phyloP scores from a whole-genome alignment of 2,329 filamentous ascomycete species.

The Zasmidium cellare region DNA sequence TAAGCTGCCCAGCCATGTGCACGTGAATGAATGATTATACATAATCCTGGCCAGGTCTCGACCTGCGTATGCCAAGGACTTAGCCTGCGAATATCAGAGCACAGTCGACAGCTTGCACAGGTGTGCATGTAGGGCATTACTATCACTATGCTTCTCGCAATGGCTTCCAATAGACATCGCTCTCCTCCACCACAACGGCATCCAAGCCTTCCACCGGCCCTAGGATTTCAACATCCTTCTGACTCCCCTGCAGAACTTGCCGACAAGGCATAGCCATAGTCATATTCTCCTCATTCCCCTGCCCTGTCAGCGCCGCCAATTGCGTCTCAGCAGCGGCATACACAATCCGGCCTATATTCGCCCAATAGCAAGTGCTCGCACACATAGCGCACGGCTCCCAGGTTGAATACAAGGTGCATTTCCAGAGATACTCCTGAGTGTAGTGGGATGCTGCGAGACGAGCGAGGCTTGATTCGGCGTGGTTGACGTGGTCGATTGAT shows the following conservation, averaged over 20 bases:
- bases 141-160: not conserved
- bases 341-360: conserved; percentile 54
- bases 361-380: conserved; percentile 51
- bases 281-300: conserved; percentile 53
- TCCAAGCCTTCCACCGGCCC: conserved; percentile 51
- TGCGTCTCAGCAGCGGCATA: conserved; percentile 53
- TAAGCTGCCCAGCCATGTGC: too few relatives aligned
- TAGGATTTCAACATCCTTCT: conserved; percentile 52
- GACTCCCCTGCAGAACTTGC: conserved; percentile 48
- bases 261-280: conserved; percentile 53
- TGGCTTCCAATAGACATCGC: conserved; percentile 46
- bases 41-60: too few relatives aligned
- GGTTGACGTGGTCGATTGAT: conserved; percentile 55
- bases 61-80: too few relatives aligned
- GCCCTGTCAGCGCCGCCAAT: conserved; percentile 47
- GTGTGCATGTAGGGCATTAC: too few relatives aligned
- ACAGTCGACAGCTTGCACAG: too few relatives aligned
- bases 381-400: conserved; percentile 61
- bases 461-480: conserved; percentile 54
- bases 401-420: conserved; percentile 53
- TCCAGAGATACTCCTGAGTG: conserved; percentile 49
- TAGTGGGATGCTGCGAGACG: conserved; percentile 52
- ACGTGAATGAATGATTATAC: too few relatives aligned
- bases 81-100: too few relatives aligned
- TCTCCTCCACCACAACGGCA: conserved; percentile 46